These are phyloP conservation scores for Agarophyton chilense DNA, from an alignment of 23 red algal genomes.

Conservation along the genomic window DNA sequence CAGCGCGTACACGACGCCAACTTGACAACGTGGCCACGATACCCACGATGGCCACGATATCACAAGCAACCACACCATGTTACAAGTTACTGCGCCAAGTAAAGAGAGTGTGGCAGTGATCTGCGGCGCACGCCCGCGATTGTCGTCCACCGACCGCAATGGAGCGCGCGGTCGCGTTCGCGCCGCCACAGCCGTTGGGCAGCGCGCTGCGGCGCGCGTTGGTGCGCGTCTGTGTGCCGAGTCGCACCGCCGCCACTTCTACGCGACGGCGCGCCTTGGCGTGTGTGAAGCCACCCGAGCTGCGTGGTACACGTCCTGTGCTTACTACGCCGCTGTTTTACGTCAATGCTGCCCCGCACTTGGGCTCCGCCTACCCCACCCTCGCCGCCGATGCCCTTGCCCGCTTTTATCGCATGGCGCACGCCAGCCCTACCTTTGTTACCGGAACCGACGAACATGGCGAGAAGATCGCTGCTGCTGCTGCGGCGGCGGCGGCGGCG, in stretches of 20 bases:
- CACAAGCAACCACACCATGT: too few species aligned
- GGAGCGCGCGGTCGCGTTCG: too few species aligned
- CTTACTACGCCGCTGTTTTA: conserved; percentile 97
- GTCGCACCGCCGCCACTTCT: not conserved
- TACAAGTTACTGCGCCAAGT: too few species aligned
- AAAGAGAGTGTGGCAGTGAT: too few species aligned
- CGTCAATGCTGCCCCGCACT: conserved; percentile 93
- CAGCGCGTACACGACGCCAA: too few species aligned
- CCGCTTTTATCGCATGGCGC: conserved; percentile 83
- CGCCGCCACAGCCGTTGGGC: not conserved
- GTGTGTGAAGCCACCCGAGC: not conserved
- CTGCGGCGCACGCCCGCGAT: too few species aligned
- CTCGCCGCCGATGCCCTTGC: conserved; percentile 92
- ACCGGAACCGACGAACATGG: conserved; percentile 98
- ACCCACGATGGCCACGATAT: too few species aligned
- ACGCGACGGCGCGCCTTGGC: not conserved
- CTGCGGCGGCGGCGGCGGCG: conserved; percentile 26
- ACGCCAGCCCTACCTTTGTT: conserved; percentile 52
- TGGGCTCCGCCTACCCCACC: conserved; percentile 95
- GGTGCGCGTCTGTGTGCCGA: not conserved
- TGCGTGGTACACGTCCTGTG: too few species aligned
- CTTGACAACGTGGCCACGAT: too few species aligned
- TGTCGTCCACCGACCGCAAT: too few species aligned
- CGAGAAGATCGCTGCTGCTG: conserved; percentile 94
- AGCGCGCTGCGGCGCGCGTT: not conserved